Conservation (phyloP, 2,329 filamentous ascomycete species). For the Colletotrichum tropicicola region DNA sequence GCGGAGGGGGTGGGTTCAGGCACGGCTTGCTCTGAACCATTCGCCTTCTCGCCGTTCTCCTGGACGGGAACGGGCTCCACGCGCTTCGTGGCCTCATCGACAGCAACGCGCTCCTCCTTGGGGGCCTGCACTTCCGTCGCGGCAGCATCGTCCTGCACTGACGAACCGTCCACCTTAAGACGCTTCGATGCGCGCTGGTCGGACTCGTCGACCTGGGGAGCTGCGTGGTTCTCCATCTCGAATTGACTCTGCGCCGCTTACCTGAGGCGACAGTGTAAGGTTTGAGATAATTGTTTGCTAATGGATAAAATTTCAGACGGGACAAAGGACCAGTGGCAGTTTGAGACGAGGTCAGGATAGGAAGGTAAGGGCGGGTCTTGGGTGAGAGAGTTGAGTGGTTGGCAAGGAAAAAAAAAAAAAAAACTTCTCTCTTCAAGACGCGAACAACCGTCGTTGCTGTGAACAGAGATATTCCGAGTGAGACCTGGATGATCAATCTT, state of each 20-base stretch:
- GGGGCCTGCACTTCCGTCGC: not conserved
- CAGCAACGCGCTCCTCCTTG: conserved; percentile 13
- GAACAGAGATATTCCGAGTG: not conserved
- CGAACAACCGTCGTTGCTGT: no score
- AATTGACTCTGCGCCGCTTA: not conserved
- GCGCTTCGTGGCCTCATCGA: conserved; percentile 20
- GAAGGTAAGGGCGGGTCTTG: conserved; percentile 5
- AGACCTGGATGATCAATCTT: not conserved
- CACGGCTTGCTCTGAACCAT: no score
- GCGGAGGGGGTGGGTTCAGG: not conserved
- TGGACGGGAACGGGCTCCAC: conserved; percentile 24
- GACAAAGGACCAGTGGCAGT: not conserved
- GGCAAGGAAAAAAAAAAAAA: not conserved
- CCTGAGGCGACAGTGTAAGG: not conserved
- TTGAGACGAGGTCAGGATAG: conserved; percentile 3
- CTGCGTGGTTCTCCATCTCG: conserved; percentile 17
- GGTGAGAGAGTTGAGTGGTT: conserved; percentile 3
- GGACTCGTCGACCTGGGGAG: conserved; percentile 13
- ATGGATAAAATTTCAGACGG: not conserved
- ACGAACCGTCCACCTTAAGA: conserved; percentile 32
- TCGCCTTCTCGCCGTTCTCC: conserved; percentile 1
- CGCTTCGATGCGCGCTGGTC: conserved; percentile 35
- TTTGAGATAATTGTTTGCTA: not conserved
- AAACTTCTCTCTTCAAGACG: no score
- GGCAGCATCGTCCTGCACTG: not conserved